Evolutionary conservation across 2,329 filamentous ascomycete genomes (phyloP), one percentile per base, ranked within the genome.

Genomic region (Fusarium bactridioides): DNA sequence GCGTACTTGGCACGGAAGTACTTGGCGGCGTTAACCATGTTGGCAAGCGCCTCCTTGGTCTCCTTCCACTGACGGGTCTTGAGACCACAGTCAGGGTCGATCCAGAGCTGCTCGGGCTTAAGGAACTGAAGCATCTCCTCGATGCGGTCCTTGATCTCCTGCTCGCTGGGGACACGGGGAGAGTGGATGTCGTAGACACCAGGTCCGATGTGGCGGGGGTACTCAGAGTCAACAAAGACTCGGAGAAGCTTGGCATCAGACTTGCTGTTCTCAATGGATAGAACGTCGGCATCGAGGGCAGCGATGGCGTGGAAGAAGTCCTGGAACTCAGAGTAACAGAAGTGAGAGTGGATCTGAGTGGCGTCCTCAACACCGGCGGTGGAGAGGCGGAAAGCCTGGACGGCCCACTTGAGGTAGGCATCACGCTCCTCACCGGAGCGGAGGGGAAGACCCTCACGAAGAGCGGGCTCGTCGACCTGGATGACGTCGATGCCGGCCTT

Each of bases 301-400:
- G 96, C 94, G 79, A 99, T 99, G 86, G 96, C 96, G 87, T 98
- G 94, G 94, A 99, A 99, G 91, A 99, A 99, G 89, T 99, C 96
- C 88, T 99, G 96, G 94, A 99, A 99, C 90, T 99, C 96, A 59
- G 96, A 98, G 92, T 99, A 99, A 86, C 96, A 99, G 93, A 99
- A 99, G 90, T 99, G 96, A 74, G 95, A 98, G 92, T 99, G 96
- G 84, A 99, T 98, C 90, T 99, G 96, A 77, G 96, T 99, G 67
- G 92, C 93, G 85, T 99, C 94, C 86, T 94, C 87, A 70, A 99
- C 95, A 83, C 94, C 96, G 69, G 94, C 91, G 79, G 95, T 97
- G 76, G 95, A 92, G 77, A 99, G 94, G 84, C 94, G 94, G 94
- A 99, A 99, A 79, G 95, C 94, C 87, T 97, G 92, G 80, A 99